phyloP scores from a whole-genome alignment of 2,329 filamentous ascomycete genomes.

The Fusarium sp. region DNA sequence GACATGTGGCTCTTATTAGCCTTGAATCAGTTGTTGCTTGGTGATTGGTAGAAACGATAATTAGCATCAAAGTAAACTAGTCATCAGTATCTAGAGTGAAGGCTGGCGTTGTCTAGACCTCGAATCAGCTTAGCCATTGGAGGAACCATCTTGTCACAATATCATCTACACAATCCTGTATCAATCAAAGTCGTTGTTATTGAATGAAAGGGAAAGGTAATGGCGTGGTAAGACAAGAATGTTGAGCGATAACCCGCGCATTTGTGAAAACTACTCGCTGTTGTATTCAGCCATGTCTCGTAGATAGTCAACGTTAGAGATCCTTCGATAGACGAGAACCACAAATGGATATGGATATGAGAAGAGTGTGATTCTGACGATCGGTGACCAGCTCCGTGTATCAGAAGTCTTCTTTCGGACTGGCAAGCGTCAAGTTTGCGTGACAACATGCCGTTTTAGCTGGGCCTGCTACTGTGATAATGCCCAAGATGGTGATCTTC shows the following conservation, averaged over 20 bases:
- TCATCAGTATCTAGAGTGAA: conserved; percentile 1
- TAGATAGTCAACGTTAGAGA: neutral
- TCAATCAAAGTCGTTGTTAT: conserved; percentile 7
- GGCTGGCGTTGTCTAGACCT: conserved; percentile 11
- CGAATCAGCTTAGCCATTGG: conserved; percentile 6
- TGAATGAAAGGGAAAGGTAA: neutral
- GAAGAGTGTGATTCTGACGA: conserved; percentile 19
- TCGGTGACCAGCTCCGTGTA: neutral
- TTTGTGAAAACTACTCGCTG: conserved; percentile 3
- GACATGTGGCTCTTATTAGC: conserved; percentile 4
- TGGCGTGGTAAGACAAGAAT: conserved; percentile 13
- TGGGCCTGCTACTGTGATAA: conserved; percentile 10
- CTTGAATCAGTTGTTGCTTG: neutral
- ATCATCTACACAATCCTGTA: conserved; percentile 2
- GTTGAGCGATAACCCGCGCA: conserved; percentile 9
- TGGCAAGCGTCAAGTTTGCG: conserved; percentile 1
- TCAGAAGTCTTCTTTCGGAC: neutral
- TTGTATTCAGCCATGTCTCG: conserved; percentile 1
- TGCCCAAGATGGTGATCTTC: conserved; percentile 23
- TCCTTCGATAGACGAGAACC: neutral
- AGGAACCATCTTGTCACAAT: conserved; percentile 2
- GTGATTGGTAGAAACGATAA: conserved; percentile 12
- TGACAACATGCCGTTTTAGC: conserved; percentile 1
- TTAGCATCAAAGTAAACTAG: neutral
- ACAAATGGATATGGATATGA: conserved; percentile 9